Percentiles rank a stretch among this genome's conserved stretches.
These are phyloP conservation scores for Coelomomyces lativittatus DNA, from an alignment of 371 early-diverging fungal species.

Conservation along the genomic window DNA sequence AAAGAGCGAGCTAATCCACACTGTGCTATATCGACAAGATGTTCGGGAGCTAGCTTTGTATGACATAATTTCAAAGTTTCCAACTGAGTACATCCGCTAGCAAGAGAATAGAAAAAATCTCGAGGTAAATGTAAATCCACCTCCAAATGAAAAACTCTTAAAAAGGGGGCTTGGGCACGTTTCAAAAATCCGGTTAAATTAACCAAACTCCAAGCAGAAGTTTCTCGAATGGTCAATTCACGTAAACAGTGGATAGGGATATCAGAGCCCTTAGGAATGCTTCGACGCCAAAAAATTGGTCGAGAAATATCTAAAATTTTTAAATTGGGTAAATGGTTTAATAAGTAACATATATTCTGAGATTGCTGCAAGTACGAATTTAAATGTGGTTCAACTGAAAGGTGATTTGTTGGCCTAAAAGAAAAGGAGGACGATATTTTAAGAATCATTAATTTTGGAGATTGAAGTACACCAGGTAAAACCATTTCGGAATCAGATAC, in stretches of 20 bases:
- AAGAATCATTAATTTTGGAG: neutral
- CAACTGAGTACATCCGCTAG: neutral
- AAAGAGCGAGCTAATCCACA: neutral
- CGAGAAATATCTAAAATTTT: neutral
- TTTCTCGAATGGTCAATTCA: neutral
- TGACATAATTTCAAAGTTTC: neutral
- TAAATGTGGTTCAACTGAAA: neutral
- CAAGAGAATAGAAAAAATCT: neutral
- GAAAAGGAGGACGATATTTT: neutral
- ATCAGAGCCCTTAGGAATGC: neutral
- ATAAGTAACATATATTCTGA: neutral
- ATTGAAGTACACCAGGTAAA: neutral
- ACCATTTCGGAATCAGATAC: neutral
- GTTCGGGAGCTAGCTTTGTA: neutral
- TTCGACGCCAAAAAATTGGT: neutral
- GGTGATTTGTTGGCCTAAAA: neutral
- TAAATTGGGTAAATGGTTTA: neutral
- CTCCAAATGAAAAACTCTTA: neutral
- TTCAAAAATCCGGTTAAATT: neutral
- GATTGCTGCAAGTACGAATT: neutral
- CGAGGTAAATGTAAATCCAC: neutral
- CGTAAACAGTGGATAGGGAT: neutral
- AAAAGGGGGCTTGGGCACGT: neutral
- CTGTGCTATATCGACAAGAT: neutral
- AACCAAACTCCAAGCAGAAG: slow-evolving; percentile 1